phyloP scores from a whole-genome alignment of 495 filamentous ascomycete genomes.

The Amniculicola lignicola region DNA sequence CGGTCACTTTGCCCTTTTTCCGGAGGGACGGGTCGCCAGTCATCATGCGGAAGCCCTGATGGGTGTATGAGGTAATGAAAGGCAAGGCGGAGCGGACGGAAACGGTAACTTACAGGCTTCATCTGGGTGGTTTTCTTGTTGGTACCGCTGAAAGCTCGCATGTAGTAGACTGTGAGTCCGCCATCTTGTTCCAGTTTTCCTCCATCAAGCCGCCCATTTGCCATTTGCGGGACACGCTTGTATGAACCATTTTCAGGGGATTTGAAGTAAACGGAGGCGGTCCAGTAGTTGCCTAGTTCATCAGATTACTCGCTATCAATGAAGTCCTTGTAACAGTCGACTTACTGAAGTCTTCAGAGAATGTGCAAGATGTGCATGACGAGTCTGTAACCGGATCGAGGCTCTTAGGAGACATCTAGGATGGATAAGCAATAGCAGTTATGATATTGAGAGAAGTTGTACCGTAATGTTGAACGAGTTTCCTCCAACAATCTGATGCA shows the following conservation, averaged over 20 bases:
- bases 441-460: neutral
- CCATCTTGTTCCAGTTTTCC: constrained; percentile 21
- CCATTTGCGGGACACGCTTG: constrained; percentile 28
- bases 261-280: constrained; percentile 26
- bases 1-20: neutral
- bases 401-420: constrained; percentile 18
- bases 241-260: constrained; percentile 28
- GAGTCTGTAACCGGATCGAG: constrained; percentile 16
- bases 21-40: constrained; percentile 24
- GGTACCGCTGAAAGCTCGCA: constrained; percentile 17
- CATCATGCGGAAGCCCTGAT: constrained; percentile 35
- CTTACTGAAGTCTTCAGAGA: constrained; percentile 24
- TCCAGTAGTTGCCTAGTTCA: constrained; percentile 35
- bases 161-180: constrained; percentile 31
- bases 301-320: too few relatives aligned
- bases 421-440: neutral
- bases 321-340: too few relatives aligned
- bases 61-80: constrained; percentile 17
- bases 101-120: constrained; percentile 15
- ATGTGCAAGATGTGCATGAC: constrained; percentile 28
- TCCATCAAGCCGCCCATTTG: constrained; percentile 22
- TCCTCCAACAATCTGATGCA: constrained; percentile 29
- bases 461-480: constrained; percentile 29
- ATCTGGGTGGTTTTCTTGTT: constrained; percentile 15
- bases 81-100: too few relatives aligned